A percentile compares a stretch with the other conserved stretches of the same genome.
phyloP scores from a whole-genome alignment of 805 yeast species.

The Pichia thaimueangensis region DNA sequence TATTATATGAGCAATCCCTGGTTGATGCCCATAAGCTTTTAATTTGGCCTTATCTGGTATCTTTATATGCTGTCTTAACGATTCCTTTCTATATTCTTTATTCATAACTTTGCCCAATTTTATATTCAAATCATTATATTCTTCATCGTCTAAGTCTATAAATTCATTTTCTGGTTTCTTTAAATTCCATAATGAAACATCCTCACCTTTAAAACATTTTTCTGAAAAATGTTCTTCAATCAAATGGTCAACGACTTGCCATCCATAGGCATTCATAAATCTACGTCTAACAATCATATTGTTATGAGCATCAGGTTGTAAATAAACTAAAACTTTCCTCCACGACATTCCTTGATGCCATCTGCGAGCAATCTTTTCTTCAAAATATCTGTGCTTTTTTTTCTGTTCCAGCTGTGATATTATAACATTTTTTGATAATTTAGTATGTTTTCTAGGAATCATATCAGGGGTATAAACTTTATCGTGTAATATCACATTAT shows the following conservation, averaged over 20 bases:
- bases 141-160: conserved; percentile 9
- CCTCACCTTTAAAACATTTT: conserved; percentile 20
- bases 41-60: neutral
- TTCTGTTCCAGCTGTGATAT: conserved; percentile 23
- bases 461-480: conserved; percentile 64
- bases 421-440: conserved; percentile 22
- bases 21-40: neutral
- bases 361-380: conserved; percentile 79
- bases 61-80: neutral
- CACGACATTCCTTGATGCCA: conserved; percentile 83
- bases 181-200: conserved; percentile 19
- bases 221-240: conserved; percentile 56
- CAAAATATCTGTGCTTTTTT: conserved; percentile 41
- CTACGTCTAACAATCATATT: conserved; percentile 83
- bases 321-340: conserved; percentile 83
- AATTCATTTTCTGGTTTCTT: conserved; percentile 11
- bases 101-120: conserved; percentile 22
- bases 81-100: conserved; percentile 30
- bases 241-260: conserved; percentile 86
- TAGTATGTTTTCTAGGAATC: conserved; percentile 25
- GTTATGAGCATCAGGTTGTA: conserved; percentile 93
- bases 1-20: neutral
- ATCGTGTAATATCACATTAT: conserved; percentile 72
- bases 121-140: conserved; percentile 16
- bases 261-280: conserved; percentile 90